Evolutionary conservation across 345 rosid species (phyloP).

Genomic region (Eucalyptus urophylla): DNA sequence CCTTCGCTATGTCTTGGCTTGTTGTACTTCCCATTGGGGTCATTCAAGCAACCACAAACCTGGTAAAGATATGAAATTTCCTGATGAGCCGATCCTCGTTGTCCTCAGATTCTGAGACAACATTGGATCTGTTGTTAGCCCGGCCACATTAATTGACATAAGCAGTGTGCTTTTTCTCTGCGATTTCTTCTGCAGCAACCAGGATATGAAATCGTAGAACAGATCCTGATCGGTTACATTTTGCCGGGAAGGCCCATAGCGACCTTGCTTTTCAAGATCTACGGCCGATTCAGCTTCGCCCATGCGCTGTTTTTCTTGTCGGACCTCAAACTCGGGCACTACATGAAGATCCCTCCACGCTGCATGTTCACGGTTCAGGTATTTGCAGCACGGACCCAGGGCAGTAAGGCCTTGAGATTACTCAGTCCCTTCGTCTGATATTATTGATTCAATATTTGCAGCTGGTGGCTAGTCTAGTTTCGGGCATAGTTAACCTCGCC

Average conservation of each 20-base stretch:
- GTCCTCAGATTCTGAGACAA: not conserved
- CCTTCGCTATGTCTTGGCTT: slow-evolving; percentile 63
- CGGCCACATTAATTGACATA: not conserved
- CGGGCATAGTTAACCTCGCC: slow-evolving; percentile 62
- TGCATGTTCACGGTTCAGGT: slow-evolving; percentile 95
- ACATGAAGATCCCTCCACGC: slow-evolving; percentile 96
- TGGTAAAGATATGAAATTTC: slow-evolving; percentile 13
- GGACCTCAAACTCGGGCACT: slow-evolving; percentile 98
- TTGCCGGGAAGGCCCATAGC: slow-evolving; percentile 92
- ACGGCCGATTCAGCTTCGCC: slow-evolving; percentile 79
- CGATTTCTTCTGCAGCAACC: slow-evolving; percentile 73
- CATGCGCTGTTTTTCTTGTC: slow-evolving; percentile 90
- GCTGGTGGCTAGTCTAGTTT: slow-evolving; percentile 78
- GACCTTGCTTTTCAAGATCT: slow-evolving; percentile 86
- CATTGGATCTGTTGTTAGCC: not conserved
- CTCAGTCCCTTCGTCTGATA: not conserved
- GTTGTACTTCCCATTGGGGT: slow-evolving; percentile 95
- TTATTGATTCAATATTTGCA: not conserved
- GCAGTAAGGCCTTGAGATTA: not conserved
- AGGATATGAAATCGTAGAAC: slow-evolving; percentile 89
- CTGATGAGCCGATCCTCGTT: not conserved
- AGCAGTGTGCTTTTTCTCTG: not conserved
- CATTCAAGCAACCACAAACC: slow-evolving; percentile 97
- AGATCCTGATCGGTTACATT: slow-evolving; percentile 81
- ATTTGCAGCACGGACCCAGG: slow-evolving; percentile 39